Evolutionary conservation across 768 basidiomycete genomes (phyloP).

Genomic region (Antrodiella citrinella): DNA sequence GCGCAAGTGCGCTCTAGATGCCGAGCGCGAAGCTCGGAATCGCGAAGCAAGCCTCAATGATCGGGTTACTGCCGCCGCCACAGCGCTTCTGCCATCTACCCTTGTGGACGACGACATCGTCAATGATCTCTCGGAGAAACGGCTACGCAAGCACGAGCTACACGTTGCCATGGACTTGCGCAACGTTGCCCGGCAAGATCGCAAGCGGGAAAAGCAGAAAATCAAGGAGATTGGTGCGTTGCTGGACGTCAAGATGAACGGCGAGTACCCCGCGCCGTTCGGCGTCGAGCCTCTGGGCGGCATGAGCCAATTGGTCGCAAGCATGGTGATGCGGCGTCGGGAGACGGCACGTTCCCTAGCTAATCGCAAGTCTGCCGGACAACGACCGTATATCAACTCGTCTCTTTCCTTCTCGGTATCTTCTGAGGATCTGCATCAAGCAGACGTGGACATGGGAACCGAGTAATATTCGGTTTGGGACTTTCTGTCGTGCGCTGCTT

Average conservation of each 20-base stretch:
- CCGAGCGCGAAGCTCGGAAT: constrained; percentile 16
- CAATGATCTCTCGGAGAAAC: constrained; percentile 21
- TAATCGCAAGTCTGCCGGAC: constrained; percentile 23
- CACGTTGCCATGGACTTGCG: constrained; percentile 31
- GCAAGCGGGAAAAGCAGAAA: constrained; percentile 47
- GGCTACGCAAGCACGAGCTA: constrained; percentile 19
- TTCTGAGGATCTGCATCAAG: constrained; percentile 10
- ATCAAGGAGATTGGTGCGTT: constrained; percentile 48
- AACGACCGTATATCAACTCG: constrained; percentile 21
- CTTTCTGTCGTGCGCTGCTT: no score
- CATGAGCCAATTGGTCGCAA: constrained; percentile 32
- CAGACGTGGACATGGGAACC: no score
- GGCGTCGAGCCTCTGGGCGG: constrained; percentile 6
- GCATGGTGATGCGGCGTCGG: constrained; percentile 38
- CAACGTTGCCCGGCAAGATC: constrained; percentile 34
- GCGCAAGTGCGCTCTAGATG: constrained; percentile 12
- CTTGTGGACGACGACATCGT: constrained; percentile 29
- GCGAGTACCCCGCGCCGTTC: background rate
- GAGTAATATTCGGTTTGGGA: no score
- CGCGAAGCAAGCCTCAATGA: constrained; percentile 21
- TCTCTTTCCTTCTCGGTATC: constrained; percentile 20
- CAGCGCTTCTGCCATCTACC: constrained; percentile 27
- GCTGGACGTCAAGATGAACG: constrained; percentile 42
- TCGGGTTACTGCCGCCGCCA: constrained; percentile 19
- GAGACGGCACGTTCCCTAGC: constrained; percentile 31